phyloP scores from a whole-genome alignment of 768 basidiomycete genomes.

The Naganishia randhawae region DNA sequence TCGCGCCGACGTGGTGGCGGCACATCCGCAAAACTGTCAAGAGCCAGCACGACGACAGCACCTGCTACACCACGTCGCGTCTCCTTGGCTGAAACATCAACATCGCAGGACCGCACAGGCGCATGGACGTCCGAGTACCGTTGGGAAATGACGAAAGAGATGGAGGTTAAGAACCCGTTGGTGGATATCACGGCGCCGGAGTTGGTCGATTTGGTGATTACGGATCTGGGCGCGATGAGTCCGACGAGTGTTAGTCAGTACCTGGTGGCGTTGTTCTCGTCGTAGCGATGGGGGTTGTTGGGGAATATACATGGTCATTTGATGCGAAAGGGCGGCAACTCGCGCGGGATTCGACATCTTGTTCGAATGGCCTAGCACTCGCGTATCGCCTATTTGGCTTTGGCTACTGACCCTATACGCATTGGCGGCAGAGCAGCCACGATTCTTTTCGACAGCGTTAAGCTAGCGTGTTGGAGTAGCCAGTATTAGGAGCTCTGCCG shows the following conservation, averaged over 20 bases:
- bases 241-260: constrained; percentile 89
- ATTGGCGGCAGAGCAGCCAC: no score
- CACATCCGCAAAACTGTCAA: constrained; percentile 42
- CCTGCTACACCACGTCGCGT: constrained; percentile 42
- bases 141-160: constrained; percentile 69
- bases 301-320: neutral
- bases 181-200: constrained; percentile 96
- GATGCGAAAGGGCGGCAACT: neutral
- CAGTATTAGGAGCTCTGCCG: no score
- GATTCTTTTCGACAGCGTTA: no score
- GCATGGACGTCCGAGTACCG: constrained; percentile 28
- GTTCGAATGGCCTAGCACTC: no score
- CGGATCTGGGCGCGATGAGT: constrained; percentile 67
- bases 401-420: no score
- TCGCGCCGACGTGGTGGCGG: neutral
- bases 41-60: constrained; percentile 35
- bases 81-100: constrained; percentile 18
- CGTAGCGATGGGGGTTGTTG: constrained; percentile 21
- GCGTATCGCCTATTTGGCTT: no score
- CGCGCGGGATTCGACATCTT: no score
- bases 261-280: constrained; percentile 76
- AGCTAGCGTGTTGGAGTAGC: no score
- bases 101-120: constrained; percentile 14
- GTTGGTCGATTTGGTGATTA: constrained; percentile 87
- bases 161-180: constrained; percentile 76